Conservation (phyloP, 495 filamentous ascomycete species). For the Penicillium subrubescens region DNA sequence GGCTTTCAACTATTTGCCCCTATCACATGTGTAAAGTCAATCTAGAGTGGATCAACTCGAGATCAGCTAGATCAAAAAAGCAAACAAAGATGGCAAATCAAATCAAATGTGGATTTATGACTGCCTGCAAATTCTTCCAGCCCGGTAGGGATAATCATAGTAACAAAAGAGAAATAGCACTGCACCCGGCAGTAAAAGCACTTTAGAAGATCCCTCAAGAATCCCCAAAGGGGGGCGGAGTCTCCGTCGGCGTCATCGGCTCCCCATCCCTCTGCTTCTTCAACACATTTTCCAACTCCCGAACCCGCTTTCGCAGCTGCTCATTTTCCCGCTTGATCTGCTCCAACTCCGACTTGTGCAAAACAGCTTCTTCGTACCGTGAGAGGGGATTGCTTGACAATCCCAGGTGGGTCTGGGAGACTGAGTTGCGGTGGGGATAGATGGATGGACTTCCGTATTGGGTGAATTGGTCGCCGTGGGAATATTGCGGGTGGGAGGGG, state of each 20-base stretch:
- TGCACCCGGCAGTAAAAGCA: conserved; percentile 8
- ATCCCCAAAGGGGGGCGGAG: not conserved
- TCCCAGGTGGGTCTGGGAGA: conserved; percentile 34
- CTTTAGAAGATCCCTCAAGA: not conserved
- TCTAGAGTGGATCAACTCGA: not conserved
- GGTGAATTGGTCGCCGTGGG: conserved; percentile 34
- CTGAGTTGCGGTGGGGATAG: conserved; percentile 37
- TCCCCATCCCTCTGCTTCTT: conserved; percentile 30
- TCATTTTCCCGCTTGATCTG: conserved; percentile 80
- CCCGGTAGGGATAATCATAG: conserved; percentile 3
- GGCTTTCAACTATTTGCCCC: not conserved
- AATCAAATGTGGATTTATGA: conserved; percentile 12
- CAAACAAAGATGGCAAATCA: not conserved
- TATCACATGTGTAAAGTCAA: not conserved
- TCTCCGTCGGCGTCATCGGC: not conserved
- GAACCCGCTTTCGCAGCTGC: conserved; percentile 66
- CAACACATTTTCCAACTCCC: conserved; percentile 63
- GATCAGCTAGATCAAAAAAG: not conserved
- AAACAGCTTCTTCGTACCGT: conserved; percentile 70
- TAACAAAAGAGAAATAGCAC: not conserved
- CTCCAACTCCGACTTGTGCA: conserved; percentile 72
- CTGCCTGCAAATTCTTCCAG: conserved; percentile 22
- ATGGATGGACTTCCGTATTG: conserved; percentile 29
- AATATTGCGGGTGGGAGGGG: conserved; percentile 35
- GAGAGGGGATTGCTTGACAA: conserved; percentile 24